Evolutionary conservation across 2,329 filamentous ascomycete genomes (phyloP).

Genomic region (Cladosporium sp.): DNA sequence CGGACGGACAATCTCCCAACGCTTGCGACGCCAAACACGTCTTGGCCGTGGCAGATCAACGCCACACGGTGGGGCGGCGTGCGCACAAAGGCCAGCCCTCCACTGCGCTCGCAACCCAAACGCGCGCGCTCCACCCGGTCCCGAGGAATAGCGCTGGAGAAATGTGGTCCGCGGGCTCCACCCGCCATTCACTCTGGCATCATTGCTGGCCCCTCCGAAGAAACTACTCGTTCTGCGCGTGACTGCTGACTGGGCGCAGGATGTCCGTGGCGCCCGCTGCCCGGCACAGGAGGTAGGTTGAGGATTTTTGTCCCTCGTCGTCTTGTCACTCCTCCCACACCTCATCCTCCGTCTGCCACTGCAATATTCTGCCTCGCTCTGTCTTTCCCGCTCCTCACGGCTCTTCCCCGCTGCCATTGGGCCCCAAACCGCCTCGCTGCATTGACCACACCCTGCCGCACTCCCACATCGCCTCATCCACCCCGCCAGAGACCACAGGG

Average conservation of each 20-base stretch:
- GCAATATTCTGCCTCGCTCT: background rate
- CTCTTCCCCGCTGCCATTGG: constrained; percentile 4
- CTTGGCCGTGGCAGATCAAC: constrained; percentile 9
- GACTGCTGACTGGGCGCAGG: constrained; percentile 11
- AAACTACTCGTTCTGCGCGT: constrained; percentile 11
- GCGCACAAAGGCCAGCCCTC: background rate
- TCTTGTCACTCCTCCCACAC: background rate
- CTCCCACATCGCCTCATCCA: background rate
- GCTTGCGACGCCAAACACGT: constrained; percentile 1
- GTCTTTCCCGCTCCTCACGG: background rate
- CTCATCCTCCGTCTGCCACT: background rate
- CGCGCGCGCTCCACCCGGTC: constrained; percentile 5
- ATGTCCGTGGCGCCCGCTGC: constrained; percentile 6
- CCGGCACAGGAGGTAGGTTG: background rate
- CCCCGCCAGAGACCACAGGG: constrained; percentile 9
- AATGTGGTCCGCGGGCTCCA: constrained; percentile 10
- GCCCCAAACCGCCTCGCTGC: background rate
- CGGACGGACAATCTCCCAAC: background rate
- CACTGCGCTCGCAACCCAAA: constrained; percentile 10
- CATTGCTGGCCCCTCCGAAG: constrained; percentile 11
- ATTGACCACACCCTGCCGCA: background rate
- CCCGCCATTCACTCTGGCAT: constrained; percentile 10
- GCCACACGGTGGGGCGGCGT: background rate
- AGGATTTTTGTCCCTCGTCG: constrained; percentile 9
- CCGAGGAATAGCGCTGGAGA: constrained; percentile 11